Conservation (phyloP, 2,329 filamentous ascomycete genomes). For the Colletotrichum endophyticum region DNA sequence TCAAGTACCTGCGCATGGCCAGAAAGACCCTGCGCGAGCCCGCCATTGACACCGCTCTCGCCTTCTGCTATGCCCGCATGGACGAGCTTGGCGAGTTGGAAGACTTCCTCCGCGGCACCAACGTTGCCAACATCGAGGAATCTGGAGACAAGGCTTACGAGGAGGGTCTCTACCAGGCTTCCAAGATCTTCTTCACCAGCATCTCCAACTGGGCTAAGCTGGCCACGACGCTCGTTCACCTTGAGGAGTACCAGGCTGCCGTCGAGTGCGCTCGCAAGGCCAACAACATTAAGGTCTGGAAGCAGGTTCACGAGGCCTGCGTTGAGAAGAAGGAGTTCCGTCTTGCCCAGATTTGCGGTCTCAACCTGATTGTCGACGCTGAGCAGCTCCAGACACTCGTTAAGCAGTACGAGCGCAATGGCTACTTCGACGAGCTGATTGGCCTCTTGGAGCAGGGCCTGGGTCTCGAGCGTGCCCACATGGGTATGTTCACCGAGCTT, state of each 20-base stretch:
- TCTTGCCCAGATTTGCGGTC: slow-evolving; percentile 96
- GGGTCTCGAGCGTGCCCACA: slow-evolving; percentile 88
- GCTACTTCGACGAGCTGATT: slow-evolving; percentile 99
- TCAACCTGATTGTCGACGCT: slow-evolving; percentile 96
- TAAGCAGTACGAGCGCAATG: slow-evolving; percentile 94
- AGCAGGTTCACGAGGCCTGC: slow-evolving; percentile 95
- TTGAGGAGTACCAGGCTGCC: slow-evolving; percentile 95
- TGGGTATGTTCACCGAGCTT: slow-evolving; percentile 96
- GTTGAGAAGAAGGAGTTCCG: slow-evolving; percentile 99
- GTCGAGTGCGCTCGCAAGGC: slow-evolving; percentile 98
- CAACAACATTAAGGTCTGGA: slow-evolving; percentile 99
- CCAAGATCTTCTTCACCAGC: slow-evolving; percentile 95
- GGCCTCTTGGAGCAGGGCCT: slow-evolving; percentile 92
- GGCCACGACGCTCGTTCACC: slow-evolving; percentile 95
- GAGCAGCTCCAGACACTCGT: slow-evolving; percentile 93
- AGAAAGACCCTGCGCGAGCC: slow-evolving; percentile 96
- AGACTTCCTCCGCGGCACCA: slow-evolving; percentile 91
- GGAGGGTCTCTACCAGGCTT: slow-evolving; percentile 92
- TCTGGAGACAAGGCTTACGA: slow-evolving; percentile 98
- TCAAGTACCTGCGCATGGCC: slow-evolving; percentile 96
- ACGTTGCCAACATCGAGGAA: slow-evolving; percentile 94
- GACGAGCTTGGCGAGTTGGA: slow-evolving; percentile 93
- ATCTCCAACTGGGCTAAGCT: slow-evolving; percentile 99
- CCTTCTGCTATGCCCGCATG: slow-evolving; percentile 90
- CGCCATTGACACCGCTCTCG: slow-evolving; percentile 89